Base-by-base conservation (phyloP, 768 basidiomycete species). In the Mycena kentingensis region DNA sequence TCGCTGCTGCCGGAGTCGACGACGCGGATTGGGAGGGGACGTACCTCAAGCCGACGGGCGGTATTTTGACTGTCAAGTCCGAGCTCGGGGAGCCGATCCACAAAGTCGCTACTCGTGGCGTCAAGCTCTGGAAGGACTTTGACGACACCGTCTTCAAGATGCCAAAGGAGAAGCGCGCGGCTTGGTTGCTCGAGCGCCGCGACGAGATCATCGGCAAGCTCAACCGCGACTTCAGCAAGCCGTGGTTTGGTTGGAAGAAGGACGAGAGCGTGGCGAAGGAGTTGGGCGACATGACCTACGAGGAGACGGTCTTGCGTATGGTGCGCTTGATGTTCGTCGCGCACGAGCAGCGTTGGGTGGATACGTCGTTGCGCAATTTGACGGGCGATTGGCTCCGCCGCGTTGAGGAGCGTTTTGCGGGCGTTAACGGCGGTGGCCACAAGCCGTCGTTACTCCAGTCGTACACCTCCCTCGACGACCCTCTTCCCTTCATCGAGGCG, bases 81-180 rank as follows among this genome's bases (percentile, higher is more conserved):
- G 97, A 99, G 77, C 82, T 99, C 43, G 95, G 95, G 34, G 97
- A 99, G 70, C 97, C 97, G 11, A 98, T 98, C 62, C 97, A 99
- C 77, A 99, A 99, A 78, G 91, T 99, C 66, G 95, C 97, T 28
- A 99, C 87, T 35, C 90, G 97, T 42, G 97, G 83, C 29, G 92
- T 99, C 70, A 98, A 91, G 77, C 79, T 99, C 35, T 99, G 97
- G 97, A 93, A 94, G 71, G 95, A 98, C 75, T 98, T 98, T 67
- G 97, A 99, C 64, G 87, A 96, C 63, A 92, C 87, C 21, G 90
- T 99, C 51, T 99, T 98, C 82, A 89, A 87, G 69, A 70, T 98
- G 61, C 87, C 96, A 10, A 93, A 94, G 76, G 97, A 98, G 76
- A 99, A 99, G 80, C 88, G 96, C 41, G 78, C 71, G 13, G 79